A percentile compares a stretch with the other conserved stretches of the same genome.
Evolutionary conservation across 169 alveolate species (phyloP).

Genomic region (Babesia bigemina): DNA sequence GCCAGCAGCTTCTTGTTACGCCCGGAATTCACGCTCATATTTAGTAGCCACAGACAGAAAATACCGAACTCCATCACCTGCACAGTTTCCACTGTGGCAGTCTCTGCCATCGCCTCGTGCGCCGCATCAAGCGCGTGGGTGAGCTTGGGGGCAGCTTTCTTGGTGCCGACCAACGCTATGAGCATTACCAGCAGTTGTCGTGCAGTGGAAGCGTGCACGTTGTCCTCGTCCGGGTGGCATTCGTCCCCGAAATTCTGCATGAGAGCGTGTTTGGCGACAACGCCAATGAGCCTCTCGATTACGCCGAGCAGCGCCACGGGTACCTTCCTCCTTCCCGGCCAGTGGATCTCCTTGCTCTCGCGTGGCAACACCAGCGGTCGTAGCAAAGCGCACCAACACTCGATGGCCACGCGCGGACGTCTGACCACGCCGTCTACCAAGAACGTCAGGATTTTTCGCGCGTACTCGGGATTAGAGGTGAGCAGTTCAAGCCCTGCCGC

Average conservation of each 20-base stretch:
- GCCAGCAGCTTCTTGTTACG: constrained; percentile 9
- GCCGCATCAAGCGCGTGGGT: not conserved
- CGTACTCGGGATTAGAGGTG: constrained; percentile 2
- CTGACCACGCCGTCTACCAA: constrained; percentile 28
- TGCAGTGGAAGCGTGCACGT: constrained; percentile 29
- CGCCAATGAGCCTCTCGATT: not conserved
- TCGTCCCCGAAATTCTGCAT: constrained; percentile 42
- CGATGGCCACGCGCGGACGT: not conserved
- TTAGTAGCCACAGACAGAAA: constrained; percentile 28
- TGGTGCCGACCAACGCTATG: constrained; percentile 6
- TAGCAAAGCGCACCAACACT: constrained; percentile 20
- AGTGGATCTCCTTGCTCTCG: not conserved
- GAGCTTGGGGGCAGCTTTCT: not conserved
- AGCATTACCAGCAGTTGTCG: constrained; percentile 28
- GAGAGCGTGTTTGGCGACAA: constrained; percentile 9
- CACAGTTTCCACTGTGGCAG: constrained; percentile 11
- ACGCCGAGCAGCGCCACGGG: not conserved
- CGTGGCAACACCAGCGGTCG: constrained; percentile 18
- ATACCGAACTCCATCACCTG: constrained; percentile 20
- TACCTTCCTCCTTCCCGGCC: not conserved
- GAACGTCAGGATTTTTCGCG: constrained; percentile 4
- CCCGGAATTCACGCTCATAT: not conserved
- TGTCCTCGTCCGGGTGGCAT: constrained; percentile 43
- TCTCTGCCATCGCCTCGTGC: not conserved
- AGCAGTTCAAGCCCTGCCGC: constrained; percentile 30